Percentiles rank a stretch among this genome's conserved stretches.
Conservation (phyloP, 306 rosid genomes). For the Vigna mungo region DNA sequence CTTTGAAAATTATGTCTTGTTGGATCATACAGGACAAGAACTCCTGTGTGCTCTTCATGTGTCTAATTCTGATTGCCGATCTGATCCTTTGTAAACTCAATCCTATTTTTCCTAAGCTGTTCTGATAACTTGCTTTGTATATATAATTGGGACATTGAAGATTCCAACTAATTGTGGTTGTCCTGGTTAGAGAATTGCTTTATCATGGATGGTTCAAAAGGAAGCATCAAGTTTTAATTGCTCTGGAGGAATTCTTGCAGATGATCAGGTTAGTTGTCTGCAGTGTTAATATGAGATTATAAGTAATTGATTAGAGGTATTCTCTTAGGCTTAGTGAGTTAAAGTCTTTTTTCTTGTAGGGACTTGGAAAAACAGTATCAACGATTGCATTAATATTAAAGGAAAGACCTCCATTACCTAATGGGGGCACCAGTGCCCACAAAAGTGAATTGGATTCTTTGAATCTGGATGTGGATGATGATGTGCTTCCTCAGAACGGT, state of each 20-base stretch:
- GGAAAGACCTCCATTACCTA: slow-evolving; percentile 70
- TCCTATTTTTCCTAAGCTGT: slow-evolving; percentile 26
- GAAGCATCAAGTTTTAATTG: slow-evolving; percentile 80
- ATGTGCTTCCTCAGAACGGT: slow-evolving; percentile 49
- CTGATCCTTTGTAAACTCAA: not conserved
- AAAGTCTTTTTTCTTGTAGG: slow-evolving; percentile 57
- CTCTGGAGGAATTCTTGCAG: slow-evolving; percentile 96
- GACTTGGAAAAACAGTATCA: slow-evolving; percentile 95
- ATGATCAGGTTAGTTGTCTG: slow-evolving; percentile 83
- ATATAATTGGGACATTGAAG: not conserved
- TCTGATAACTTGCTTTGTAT: slow-evolving; percentile 23
- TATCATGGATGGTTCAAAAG: slow-evolving; percentile 99
- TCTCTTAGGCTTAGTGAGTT: slow-evolving; percentile 24
- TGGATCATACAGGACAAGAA: slow-evolving; percentile 25
- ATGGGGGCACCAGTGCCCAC: slow-evolving; percentile 48
- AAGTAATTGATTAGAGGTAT: slow-evolving; percentile 16
- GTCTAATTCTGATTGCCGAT: slow-evolving; percentile 20
- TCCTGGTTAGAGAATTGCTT: slow-evolving; percentile 81
- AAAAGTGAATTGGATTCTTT: slow-evolving; percentile 65
- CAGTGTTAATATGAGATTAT: slow-evolving; percentile 21
- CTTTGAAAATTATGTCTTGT: slow-evolving; percentile 10
- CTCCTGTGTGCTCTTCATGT: not conserved
- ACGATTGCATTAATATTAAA: slow-evolving; percentile 90
- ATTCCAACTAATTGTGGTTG: slow-evolving; percentile 38
- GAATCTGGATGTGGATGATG: slow-evolving; percentile 84